Evolutionary conservation across 2,329 filamentous ascomycete genomes (phyloP).

Genomic region (Tolypocladium nubicola): DNA sequence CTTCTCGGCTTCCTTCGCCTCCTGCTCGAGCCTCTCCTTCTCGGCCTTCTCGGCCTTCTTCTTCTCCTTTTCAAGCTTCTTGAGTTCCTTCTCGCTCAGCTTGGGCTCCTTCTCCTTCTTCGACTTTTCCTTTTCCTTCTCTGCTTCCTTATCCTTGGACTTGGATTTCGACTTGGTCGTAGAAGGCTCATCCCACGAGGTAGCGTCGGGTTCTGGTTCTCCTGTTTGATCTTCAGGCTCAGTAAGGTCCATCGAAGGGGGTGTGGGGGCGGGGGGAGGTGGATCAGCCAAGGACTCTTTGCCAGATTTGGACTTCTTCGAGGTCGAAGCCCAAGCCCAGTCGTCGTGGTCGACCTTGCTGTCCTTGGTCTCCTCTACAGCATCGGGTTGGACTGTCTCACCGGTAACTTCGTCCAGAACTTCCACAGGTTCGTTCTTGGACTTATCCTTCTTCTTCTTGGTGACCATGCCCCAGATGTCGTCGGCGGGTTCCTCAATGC

Average conservation of each 20-base stretch:
- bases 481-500: slow-evolving; percentile 32
- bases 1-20: slow-evolving; percentile 15
- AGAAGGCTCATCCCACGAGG: slow-evolving; percentile 23
- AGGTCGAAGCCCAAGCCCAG: slow-evolving; percentile 30
- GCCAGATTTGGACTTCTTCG: slow-evolving; percentile 29
- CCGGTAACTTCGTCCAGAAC: slow-evolving; percentile 34
- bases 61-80: slow-evolving; percentile 39
- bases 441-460: slow-evolving; percentile 41
- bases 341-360: slow-evolving; percentile 30
- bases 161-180: slow-evolving; percentile 25
- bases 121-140: slow-evolving; percentile 23
- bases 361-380: slow-evolving; percentile 31
- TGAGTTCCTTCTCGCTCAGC: slow-evolving; percentile 38
- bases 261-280: slow-evolving; percentile 36
- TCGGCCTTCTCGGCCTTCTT: slow-evolving; percentile 29
- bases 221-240: slow-evolving; percentile 23
- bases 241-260: slow-evolving; percentile 34
- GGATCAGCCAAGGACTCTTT: slow-evolving; percentile 28
- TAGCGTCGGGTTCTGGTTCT: slow-evolving; percentile 25
- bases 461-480: slow-evolving; percentile 24
- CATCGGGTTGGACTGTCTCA: slow-evolving; percentile 35
- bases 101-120: slow-evolving; percentile 27
- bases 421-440: slow-evolving; percentile 38
- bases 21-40: slow-evolving; percentile 18
- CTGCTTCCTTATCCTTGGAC: slow-evolving; percentile 26